phyloP scores from a whole-genome alignment of 2,329 filamentous ascomycete genomes.

The Lachnellula subtilissima region DNA sequence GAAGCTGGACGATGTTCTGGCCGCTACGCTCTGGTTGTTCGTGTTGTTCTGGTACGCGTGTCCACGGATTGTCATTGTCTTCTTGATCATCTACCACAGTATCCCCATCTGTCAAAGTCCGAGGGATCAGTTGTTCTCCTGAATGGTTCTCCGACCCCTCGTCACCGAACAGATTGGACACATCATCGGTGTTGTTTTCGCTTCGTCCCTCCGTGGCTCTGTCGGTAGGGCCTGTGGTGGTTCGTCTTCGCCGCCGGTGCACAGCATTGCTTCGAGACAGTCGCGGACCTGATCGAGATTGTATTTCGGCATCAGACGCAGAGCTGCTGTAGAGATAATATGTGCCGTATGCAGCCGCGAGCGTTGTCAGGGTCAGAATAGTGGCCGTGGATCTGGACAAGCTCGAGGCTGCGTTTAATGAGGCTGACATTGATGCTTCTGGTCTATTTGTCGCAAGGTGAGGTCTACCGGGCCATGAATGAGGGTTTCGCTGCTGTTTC shows the following conservation, averaged over 20 bases:
- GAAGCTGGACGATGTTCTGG: constrained; percentile 76
- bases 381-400: constrained; percentile 51
- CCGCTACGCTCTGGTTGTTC: constrained; percentile 44
- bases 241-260: constrained; percentile 42
- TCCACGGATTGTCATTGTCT: constrained; percentile 18
- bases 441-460: neutral
- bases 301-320: constrained; percentile 28
- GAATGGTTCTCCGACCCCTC: constrained; percentile 32
- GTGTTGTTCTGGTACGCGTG: constrained; percentile 19
- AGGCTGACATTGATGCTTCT: constrained; percentile 29
- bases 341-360: constrained; percentile 52
- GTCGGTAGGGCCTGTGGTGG: neutral
- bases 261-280: constrained; percentile 64
- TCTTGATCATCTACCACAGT: constrained; percentile 29
- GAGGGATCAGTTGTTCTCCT: constrained; percentile 20
- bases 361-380: constrained; percentile 50
- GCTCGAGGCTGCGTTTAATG: constrained; percentile 47
- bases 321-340: constrained; percentile 52
- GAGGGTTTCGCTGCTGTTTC: neutral
- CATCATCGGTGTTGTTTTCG: constrained; percentile 3
- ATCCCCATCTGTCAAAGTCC: constrained; percentile 29
- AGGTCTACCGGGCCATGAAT: neutral
- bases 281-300: constrained; percentile 16
- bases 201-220: too few species aligned
- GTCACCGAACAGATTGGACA: constrained; percentile 12